phyloP scores from a whole-genome alignment of 2,329 filamentous ascomycete genomes.

The Endothia cerciana region DNA sequence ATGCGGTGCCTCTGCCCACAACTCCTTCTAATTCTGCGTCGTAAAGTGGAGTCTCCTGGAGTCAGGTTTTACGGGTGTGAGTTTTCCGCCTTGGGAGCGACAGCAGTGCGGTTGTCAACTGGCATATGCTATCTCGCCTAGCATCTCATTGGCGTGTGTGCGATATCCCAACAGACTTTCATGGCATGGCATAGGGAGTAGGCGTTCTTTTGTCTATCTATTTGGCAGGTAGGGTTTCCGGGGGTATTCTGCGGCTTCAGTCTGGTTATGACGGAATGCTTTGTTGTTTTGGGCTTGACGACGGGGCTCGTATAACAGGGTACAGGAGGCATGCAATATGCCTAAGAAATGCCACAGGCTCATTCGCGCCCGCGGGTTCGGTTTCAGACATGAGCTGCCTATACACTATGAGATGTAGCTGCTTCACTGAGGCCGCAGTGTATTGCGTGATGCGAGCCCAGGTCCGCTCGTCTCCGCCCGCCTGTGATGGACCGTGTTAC shows the following conservation, averaged over 20 bases:
- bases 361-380: not conserved
- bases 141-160: not conserved
- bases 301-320: not conserved
- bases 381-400: not conserved
- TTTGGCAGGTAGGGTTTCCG: not conserved
- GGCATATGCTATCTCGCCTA: too few species aligned
- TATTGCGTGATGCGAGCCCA: not conserved
- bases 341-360: not conserved
- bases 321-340: not conserved
- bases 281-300: not conserved
- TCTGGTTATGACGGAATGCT: not conserved
- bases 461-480: not conserved
- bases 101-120: not conserved
- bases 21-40: constrained; percentile 11
- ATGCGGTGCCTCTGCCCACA: constrained; percentile 15
- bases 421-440: not conserved
- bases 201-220: not conserved
- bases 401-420: not conserved
- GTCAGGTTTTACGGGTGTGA: not conserved
- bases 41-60: not conserved
- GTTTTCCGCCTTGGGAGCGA: not conserved
- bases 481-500: not conserved
- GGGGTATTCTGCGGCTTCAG: not conserved
- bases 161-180: not conserved
- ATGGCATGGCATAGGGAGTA: constrained; percentile 11